phyloP scores from a whole-genome alignment of 2,329 filamentous ascomycete genomes.

The Teratosphaeria viscida region DNA sequence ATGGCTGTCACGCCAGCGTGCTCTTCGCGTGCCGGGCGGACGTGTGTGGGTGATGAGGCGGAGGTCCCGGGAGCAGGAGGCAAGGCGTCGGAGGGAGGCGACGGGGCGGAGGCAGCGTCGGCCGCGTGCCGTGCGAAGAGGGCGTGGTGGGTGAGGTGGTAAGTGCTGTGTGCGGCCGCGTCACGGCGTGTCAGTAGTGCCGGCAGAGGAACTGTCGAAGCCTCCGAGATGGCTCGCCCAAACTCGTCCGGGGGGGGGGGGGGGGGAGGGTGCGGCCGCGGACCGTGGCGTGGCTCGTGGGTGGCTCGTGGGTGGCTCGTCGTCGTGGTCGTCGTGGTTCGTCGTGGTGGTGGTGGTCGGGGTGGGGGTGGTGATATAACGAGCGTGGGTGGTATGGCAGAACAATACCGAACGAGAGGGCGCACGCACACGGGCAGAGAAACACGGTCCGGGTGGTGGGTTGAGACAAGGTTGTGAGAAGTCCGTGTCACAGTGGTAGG shows the following conservation, averaged over 20 bases:
- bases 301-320: neutral
- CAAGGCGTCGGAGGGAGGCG: neutral
- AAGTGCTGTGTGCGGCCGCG: neutral
- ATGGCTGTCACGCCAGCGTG: neutral
- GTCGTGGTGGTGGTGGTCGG: too few species aligned
- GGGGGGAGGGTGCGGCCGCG: neutral
- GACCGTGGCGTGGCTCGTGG: neutral
- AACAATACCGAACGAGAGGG: neutral
- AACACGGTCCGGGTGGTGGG: neutral
- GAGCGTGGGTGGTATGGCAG: neutral
- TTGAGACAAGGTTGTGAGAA: neutral
- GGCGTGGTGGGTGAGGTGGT: neutral
- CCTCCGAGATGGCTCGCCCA: neutral
- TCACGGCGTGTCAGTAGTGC: neutral
- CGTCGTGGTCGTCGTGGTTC: neutral
- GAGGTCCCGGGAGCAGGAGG: neutral
- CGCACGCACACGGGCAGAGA: neutral
- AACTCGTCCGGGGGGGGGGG: neutral
- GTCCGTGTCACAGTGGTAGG: neutral
- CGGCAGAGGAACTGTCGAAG: neutral
- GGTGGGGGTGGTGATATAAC: neutral
- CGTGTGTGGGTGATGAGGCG: slow-evolving; percentile 1
- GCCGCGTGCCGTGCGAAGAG: neutral
- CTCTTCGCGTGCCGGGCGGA: slow-evolving; percentile 5
- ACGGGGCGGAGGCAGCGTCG: neutral